phyloP scores from a whole-genome alignment of 2,329 filamentous ascomycete genomes.

The Beauveria rudraprayagi region DNA sequence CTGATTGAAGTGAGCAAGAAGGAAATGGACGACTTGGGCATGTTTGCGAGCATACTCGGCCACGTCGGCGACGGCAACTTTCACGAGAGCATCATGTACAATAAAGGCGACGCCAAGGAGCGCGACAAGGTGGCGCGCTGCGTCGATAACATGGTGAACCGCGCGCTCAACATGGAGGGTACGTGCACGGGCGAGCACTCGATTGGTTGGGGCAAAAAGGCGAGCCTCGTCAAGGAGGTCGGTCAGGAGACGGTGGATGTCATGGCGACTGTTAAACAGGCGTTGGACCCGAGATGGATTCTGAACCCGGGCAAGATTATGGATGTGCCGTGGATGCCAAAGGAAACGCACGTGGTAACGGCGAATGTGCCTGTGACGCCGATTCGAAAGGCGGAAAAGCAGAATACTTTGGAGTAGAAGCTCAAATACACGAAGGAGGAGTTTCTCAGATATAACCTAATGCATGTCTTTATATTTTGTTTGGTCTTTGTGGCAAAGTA shows the following conservation, averaged over 20 bases:
- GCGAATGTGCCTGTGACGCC: conserved; percentile 18
- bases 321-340: conserved; percentile 45
- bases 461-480: no score
- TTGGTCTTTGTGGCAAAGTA: background rate
- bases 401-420: background rate
- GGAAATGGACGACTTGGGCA: conserved; percentile 75
- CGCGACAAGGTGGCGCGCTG: conserved; percentile 68
- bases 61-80: conserved; percentile 95
- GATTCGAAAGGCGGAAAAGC: conserved; percentile 9
- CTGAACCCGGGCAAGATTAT: conserved; percentile 93
- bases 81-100: conserved; percentile 86
- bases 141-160: conserved; percentile 82
- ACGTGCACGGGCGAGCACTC: conserved; percentile 88
- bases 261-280: conserved; percentile 77
- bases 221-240: conserved; percentile 68
- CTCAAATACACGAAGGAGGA: no score
- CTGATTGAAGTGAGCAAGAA: conserved; percentile 79
- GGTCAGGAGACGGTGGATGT: conserved; percentile 72
- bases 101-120: conserved; percentile 60
- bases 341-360: conserved; percentile 14
- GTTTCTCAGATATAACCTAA: no score
- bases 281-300: conserved; percentile 78
- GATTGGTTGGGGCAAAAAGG: conserved; percentile 80
- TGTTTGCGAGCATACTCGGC: conserved; percentile 82
- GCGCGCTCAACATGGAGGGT: conserved; percentile 90